phyloP scores from a whole-genome alignment of 2,329 filamentous ascomycete species.

The Cordyceps tenuipes region DNA sequence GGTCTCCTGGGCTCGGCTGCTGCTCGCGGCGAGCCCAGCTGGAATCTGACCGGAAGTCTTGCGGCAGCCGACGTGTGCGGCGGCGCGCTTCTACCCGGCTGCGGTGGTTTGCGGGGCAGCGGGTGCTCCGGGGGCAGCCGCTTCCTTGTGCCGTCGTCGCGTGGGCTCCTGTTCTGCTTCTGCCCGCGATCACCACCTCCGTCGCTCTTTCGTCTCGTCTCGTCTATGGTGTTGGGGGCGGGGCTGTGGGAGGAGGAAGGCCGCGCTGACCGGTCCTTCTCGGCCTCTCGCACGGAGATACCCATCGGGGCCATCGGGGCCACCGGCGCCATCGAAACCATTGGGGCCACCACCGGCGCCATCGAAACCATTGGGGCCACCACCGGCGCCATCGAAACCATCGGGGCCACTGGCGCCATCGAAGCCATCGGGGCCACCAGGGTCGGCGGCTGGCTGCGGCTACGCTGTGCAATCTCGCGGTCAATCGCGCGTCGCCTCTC shows the following conservation, averaged over 20 bases:
- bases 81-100: neutral
- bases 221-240: neutral
- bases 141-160: neutral
- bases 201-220: neutral
- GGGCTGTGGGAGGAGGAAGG: neutral
- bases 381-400: too few relatives aligned
- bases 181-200: neutral
- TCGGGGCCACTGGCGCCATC: too few relatives aligned
- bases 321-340: too few relatives aligned
- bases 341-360: too few relatives aligned
- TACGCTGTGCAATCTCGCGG: neutral
- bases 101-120: neutral
- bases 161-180: neutral
- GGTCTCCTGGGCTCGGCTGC: neutral
- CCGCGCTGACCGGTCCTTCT: neutral
- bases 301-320: too few relatives aligned
- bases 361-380: too few relatives aligned
- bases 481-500: conserved; percentile 18
- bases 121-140: neutral
- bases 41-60: neutral
- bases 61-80: neutral
- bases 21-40: neutral
- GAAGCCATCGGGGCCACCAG: too few relatives aligned
- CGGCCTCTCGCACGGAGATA: neutral
- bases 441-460: neutral